A percentile compares a stretch with the other conserved stretches of the same genome.
These are phyloP conservation scores for Fusarium sp. DNA, from an alignment of 2,329 filamentous ascomycete species.

Conservation along the genomic window DNA sequence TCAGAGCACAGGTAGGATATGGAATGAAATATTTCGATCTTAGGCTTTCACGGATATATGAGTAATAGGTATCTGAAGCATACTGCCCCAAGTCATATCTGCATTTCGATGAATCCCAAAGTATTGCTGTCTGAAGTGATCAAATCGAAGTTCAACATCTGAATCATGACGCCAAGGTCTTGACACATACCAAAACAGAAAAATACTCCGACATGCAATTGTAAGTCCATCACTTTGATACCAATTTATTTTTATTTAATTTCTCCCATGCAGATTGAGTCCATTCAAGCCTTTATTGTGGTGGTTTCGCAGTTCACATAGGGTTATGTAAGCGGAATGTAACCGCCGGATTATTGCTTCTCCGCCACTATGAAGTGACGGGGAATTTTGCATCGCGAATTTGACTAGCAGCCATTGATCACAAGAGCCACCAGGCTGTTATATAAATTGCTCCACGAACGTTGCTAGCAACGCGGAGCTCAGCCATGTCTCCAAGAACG, in stretches of 20 bases:
- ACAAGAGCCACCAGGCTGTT: slow-evolving; percentile 44
- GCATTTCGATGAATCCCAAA: too few relatives aligned
- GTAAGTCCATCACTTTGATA: too few relatives aligned
- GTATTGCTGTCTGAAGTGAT: too few relatives aligned
- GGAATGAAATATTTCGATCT: not conserved
- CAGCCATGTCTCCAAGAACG: slow-evolving; percentile 52
- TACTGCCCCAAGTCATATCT: too few relatives aligned
- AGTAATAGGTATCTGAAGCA: too few relatives aligned
- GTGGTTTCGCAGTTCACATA: not conserved
- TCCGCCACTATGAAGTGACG: slow-evolving; percentile 30
- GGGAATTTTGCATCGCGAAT: slow-evolving; percentile 48
- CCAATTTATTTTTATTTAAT: not conserved
- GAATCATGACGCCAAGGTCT: too few relatives aligned
- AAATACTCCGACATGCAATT: too few relatives aligned
- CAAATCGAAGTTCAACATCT: too few relatives aligned
- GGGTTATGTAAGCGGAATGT: slow-evolving; percentile 40
- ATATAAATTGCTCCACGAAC: slow-evolving; percentile 44
- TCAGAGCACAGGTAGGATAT: not conserved
- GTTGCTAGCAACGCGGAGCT: slow-evolving; percentile 48
- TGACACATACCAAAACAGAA: too few relatives aligned
- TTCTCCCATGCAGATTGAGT: not conserved
- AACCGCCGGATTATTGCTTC: slow-evolving; percentile 37
- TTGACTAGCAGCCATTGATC: slow-evolving; percentile 35
- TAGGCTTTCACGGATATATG: not conserved
- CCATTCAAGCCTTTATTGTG: not conserved